Conservation (phyloP, 345 rosid species). For the Cochlearia excelsa region DNA sequence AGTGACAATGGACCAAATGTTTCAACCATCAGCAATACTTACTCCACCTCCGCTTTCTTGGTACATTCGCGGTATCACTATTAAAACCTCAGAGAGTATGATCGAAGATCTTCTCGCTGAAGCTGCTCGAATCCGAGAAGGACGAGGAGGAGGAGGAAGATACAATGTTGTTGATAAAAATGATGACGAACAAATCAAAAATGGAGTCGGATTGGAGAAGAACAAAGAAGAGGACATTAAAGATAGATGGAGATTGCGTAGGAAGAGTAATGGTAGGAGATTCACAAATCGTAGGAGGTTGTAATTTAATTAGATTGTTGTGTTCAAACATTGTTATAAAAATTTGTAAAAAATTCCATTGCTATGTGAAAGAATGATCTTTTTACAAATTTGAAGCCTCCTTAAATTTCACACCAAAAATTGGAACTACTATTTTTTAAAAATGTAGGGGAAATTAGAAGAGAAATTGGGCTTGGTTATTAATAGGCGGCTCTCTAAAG, state of each 20-base stretch:
- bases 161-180: too few species aligned
- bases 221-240: conserved; percentile 23
- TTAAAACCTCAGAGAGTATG: conserved; percentile 75
- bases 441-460: too few species aligned
- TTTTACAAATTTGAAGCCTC: not conserved
- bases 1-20: conserved; percentile 76
- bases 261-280: conserved; percentile 19
- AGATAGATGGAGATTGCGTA: conserved; percentile 29
- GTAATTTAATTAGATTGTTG: not conserved
- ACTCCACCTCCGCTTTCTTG: conserved; percentile 95
- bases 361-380: not conserved
- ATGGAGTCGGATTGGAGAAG: not conserved
- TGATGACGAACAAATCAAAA: not conserved
- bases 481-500: too few species aligned
- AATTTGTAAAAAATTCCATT: not conserved
- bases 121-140: conserved; percentile 31
- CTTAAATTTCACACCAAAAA: not conserved
- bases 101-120: conserved; percentile 51
- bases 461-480: too few species aligned
- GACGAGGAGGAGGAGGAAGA: not conserved
- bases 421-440: too few species aligned
- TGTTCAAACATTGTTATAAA: not conserved
- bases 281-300: conserved; percentile 5
- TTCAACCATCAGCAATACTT: conserved; percentile 67
- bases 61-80: conserved; percentile 87